Percentiles rank a stretch among this genome's conserved stretches.
phyloP scores from a whole-genome alignment of 176 grass and related monocot genomes.

The Oryza longistaminata region DNA sequence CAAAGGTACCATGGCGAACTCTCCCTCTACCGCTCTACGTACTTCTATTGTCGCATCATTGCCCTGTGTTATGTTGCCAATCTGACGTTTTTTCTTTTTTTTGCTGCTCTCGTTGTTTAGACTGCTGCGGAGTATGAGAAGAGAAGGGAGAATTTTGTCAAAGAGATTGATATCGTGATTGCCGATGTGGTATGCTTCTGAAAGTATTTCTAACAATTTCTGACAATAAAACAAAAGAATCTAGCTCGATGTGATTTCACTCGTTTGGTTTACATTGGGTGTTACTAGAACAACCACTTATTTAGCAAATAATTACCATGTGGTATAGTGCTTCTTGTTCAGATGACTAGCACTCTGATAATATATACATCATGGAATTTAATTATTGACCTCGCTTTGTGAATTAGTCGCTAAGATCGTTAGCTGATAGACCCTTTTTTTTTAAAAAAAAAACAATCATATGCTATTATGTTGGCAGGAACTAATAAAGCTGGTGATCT shows the following conservation, averaged over 20 bases:
- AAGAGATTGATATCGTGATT: slow-evolving; percentile 85
- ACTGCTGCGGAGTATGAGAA: slow-evolving; percentile 72
- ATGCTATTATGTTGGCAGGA: background rate
- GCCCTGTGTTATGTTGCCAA: background rate
- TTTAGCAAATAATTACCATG: too few relatives aligned
- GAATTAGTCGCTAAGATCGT: background rate
- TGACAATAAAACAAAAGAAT: too few relatives aligned
- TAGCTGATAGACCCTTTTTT: background rate
- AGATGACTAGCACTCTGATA: background rate
- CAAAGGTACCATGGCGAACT: slow-evolving; percentile 42
- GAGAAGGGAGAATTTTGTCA: slow-evolving; percentile 75
- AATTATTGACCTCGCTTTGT: background rate
- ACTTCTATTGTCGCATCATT: background rate
- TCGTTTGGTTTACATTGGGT: background rate
- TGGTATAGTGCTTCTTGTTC: background rate
- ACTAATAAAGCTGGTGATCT: background rate
- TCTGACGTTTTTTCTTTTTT: background rate
- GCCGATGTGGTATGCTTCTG: slow-evolving; percentile 78
- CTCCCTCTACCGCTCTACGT: background rate
- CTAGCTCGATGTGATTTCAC: background rate
- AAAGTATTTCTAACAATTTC: background rate
- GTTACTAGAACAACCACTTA: background rate
- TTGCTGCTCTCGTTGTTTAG: slow-evolving; percentile 21
- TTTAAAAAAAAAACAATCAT: background rate
- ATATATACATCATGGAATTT: background rate